Conservation (phyloP, 495 filamentous ascomycete species). For the Jackrogersella multiformis region DNA sequence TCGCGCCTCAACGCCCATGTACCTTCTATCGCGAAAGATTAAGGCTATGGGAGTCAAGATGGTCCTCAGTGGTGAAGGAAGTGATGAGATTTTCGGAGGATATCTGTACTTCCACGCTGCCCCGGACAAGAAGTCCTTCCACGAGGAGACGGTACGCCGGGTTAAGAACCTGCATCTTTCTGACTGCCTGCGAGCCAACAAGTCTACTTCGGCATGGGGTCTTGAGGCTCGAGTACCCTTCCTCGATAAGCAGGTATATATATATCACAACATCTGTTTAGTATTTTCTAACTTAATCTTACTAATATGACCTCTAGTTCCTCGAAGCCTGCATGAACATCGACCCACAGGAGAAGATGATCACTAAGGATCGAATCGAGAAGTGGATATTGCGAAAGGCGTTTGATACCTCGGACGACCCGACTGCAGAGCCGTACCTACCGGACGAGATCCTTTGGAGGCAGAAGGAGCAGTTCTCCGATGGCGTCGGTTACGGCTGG, state of each 20-base stretch:
- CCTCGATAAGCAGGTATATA: slow-evolving; percentile 82
- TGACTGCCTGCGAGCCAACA: slow-evolving; percentile 97
- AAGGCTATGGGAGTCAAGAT: slow-evolving; percentile 99
- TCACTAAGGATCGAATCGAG: slow-evolving; percentile 88
- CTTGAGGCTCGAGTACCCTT: slow-evolving; percentile 98
- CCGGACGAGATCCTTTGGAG: slow-evolving; percentile 95
- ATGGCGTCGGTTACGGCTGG: slow-evolving; percentile 99
- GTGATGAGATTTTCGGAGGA: slow-evolving; percentile 96
- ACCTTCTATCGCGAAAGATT: slow-evolving; percentile 95
- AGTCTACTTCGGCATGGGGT: slow-evolving; percentile 98
- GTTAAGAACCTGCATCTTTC: slow-evolving; percentile 95
- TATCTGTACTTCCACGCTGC: slow-evolving; percentile 99
- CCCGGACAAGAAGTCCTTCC: slow-evolving; percentile 88
- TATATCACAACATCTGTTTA: background rate
- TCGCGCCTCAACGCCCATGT: slow-evolving; percentile 98
- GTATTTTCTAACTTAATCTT: background rate
- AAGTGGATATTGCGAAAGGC: slow-evolving; percentile 98
- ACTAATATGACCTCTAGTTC: slow-evolving; percentile 66
- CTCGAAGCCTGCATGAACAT: slow-evolving; percentile 90
- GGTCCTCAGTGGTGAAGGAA: slow-evolving; percentile 96
- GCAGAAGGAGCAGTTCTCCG: slow-evolving; percentile 99
- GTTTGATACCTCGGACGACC: slow-evolving; percentile 91
- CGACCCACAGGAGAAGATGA: slow-evolving; percentile 94
- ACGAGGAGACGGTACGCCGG: slow-evolving; percentile 88
- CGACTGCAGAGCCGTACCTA: slow-evolving; percentile 80